A percentile compares a stretch with the other conserved stretches of the same genome.
phyloP scores from a whole-genome alignment of 2,329 filamentous ascomycete genomes.

The Rhinocladiella mackenziei region DNA sequence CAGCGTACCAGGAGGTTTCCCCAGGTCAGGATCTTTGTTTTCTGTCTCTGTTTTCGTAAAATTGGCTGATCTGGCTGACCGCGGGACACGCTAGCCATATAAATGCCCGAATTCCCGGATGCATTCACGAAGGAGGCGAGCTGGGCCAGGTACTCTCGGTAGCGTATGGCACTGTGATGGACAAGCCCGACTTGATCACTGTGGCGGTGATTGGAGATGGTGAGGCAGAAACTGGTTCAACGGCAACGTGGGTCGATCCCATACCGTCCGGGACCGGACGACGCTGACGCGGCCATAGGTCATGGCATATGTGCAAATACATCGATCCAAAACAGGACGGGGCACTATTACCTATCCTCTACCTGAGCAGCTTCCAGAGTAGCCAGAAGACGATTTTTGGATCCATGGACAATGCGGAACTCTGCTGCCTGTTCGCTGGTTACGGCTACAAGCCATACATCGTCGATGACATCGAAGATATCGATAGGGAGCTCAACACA shows the following conservation, averaged over 20 bases:
- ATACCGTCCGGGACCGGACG: neutral
- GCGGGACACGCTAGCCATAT: constrained; percentile 51
- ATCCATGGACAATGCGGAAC: constrained; percentile 64
- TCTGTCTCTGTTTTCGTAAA: neutral
- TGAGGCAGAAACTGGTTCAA: constrained; percentile 53
- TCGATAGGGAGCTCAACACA: constrained; percentile 56
- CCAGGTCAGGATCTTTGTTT: constrained; percentile 41
- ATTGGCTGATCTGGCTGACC: no score
- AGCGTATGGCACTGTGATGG: constrained; percentile 65
- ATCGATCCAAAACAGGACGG: constrained; percentile 63
- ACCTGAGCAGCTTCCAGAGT: constrained; percentile 67
- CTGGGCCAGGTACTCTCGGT: constrained; percentile 63
- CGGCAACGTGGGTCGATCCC: constrained; percentile 50
- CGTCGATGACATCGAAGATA: constrained; percentile 57
- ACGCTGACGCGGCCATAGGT: constrained; percentile 40
- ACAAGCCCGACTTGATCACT: constrained; percentile 45
- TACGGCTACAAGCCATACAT: constrained; percentile 63
- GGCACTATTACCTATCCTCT: constrained; percentile 63
- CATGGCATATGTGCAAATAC: constrained; percentile 66
- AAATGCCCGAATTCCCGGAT: constrained; percentile 63
- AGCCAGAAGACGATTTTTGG: constrained; percentile 65
- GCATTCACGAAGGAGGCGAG: constrained; percentile 67
- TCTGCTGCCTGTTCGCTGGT: constrained; percentile 57
- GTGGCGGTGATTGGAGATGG: constrained; percentile 28
- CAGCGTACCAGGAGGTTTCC: constrained; percentile 59